Percentiles rank a stretch among this genome's conserved stretches.
Evolutionary conservation across 179 eudicot species (phyloP).

Genomic region (Silene noctiflora): DNA sequence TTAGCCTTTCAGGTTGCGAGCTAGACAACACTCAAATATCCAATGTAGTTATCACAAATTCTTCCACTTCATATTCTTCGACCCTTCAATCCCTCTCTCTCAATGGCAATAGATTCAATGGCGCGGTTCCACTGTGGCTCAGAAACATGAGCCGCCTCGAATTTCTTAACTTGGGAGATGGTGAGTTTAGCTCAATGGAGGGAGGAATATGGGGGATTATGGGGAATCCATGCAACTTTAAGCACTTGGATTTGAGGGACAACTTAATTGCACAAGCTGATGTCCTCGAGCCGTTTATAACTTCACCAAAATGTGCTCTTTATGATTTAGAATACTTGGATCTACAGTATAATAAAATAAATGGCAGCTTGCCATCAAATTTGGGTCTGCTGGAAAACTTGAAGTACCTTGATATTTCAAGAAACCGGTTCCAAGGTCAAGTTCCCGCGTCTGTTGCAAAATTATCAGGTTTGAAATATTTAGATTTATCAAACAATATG

Average conservation of each 20-base stretch:
- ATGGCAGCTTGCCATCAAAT: background rate
- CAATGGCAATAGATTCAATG: background rate
- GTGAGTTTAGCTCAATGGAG: constrained; percentile 10
- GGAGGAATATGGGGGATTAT: constrained; percentile 15
- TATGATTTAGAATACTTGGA: background rate
- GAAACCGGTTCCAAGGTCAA: constrained; percentile 2
- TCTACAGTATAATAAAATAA: background rate
- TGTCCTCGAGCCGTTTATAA: background rate
- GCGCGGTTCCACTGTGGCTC: constrained; percentile 11
- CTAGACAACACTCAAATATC: too few species aligned
- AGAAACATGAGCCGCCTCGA: background rate
- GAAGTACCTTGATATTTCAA: background rate
- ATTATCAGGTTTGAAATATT: background rate
- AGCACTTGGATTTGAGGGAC: constrained; percentile 8
- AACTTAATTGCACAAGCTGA: background rate
- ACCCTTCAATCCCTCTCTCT: constrained; percentile 13
- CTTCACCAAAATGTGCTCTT: background rate
- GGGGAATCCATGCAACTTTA: constrained; percentile 12
- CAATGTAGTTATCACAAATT: too few species aligned
- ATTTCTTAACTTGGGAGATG: background rate
- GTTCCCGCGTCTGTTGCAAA: constrained; percentile 4
- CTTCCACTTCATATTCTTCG: too few species aligned
- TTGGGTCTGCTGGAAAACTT: background rate
- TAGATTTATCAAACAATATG: background rate
- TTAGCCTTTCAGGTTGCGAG: background rate